Evolutionary conservation across 208 protist species (phyloP).

Genomic region (Sergeia podlipaevii): DNA sequence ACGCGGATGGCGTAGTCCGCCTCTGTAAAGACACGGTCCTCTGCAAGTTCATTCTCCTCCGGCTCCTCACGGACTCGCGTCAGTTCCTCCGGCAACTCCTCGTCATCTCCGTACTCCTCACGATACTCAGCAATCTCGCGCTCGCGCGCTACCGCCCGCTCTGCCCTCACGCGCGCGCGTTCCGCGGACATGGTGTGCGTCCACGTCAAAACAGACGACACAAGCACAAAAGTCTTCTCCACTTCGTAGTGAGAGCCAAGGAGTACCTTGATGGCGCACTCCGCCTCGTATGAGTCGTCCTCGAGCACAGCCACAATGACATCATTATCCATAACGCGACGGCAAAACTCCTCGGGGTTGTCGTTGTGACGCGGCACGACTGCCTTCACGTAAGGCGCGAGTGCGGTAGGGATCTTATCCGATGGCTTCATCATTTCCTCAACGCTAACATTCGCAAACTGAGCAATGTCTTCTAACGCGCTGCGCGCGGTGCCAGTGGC

Average conservation of each 20-base stretch:
- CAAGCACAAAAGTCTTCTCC: conserved; percentile 91
- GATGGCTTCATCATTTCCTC: conserved; percentile 14
- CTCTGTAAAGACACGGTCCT: conserved; percentile 74
- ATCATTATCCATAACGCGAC: conserved; percentile 68
- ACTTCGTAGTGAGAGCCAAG: conserved; percentile 81
- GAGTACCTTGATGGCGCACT: conserved; percentile 79
- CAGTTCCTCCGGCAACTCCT: conserved; percentile 12
- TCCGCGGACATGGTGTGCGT: conserved; percentile 63
- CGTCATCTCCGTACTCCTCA: conserved; percentile 38
- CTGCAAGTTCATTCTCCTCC: conserved; percentile 49
- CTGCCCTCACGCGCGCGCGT: conserved; percentile 28
- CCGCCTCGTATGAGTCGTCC: conserved; percentile 78
- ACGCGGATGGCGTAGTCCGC: conserved; percentile 84
- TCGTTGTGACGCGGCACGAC: conserved; percentile 71
- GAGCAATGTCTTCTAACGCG: too few species aligned
- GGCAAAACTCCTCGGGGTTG: conserved; percentile 53
- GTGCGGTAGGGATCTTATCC: conserved; percentile 21
- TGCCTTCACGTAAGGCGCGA: conserved; percentile 36
- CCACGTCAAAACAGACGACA: conserved; percentile 86
- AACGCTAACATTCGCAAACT: too few species aligned
- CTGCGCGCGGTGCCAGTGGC: too few species aligned
- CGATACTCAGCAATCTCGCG: conserved; percentile 30
- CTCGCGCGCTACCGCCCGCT: conserved; percentile 32
- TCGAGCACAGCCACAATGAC: conserved; percentile 83
- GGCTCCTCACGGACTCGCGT: conserved; percentile 12